These are phyloP conservation scores for Alopecurus myosuroides DNA, from an alignment of 176 grass and related monocot species.

Conservation along the genomic window DNA sequence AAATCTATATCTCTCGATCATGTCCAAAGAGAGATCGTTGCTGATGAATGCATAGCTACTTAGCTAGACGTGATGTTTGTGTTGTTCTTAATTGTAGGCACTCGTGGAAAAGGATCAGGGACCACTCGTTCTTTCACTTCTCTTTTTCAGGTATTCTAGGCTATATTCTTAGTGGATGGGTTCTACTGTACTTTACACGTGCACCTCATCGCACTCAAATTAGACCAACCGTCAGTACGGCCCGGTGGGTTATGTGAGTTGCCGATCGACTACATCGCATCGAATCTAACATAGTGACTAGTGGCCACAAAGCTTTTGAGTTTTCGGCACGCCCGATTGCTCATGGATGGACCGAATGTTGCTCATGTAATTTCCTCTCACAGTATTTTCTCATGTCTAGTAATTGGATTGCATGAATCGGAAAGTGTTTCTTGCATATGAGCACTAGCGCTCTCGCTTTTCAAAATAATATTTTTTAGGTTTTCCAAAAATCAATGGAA, in stretches of 20 bases:
- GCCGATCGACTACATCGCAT: neutral
- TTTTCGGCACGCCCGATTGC: too few species aligned
- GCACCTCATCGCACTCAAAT: neutral
- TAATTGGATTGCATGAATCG: too few species aligned
- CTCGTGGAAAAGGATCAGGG: neutral
- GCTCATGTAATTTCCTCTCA: too few species aligned
- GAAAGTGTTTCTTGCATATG: too few species aligned
- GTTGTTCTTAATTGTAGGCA: neutral
- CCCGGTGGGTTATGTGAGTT: neutral
- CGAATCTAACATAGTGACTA: neutral
- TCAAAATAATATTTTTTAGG: too few species aligned
- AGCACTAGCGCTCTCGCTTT: too few species aligned
- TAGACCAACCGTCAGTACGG: neutral
- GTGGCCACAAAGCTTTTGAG: too few species aligned
- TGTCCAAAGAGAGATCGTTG: neutral
- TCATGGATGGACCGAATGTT: too few species aligned
- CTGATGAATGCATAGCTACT: neutral
- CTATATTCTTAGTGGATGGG: neutral
- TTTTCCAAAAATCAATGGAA: too few species aligned
- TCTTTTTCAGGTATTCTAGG: neutral
- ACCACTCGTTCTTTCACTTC: neutral
- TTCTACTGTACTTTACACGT: constrained; percentile 14
- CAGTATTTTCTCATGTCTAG: too few species aligned
- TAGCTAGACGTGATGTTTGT: neutral
- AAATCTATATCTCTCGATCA: neutral